Evolutionary conservation across 768 basidiomycete genomes (phyloP).

Genomic region (Naematelia aurantialba): DNA sequence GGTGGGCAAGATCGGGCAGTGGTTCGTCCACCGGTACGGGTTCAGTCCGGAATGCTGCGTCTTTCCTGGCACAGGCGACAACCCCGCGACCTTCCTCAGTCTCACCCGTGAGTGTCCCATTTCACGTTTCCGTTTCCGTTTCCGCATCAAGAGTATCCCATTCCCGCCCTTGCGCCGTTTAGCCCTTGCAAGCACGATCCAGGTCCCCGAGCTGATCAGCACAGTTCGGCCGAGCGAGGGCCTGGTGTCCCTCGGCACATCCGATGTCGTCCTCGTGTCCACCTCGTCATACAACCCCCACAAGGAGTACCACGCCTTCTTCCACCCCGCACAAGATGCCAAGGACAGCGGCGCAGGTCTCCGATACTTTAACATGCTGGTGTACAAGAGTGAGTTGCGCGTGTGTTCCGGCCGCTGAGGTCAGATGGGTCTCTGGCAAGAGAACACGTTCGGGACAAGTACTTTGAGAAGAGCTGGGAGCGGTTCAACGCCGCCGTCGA

Average conservation of each 20-base stretch:
- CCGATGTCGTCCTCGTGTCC: slow-evolving; percentile 77
- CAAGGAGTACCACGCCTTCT: slow-evolving; percentile 48
- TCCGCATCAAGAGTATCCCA: background rate
- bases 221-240: slow-evolving; percentile 70
- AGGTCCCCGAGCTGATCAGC: slow-evolving; percentile 50
- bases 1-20: slow-evolving; percentile 64
- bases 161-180: background rate
- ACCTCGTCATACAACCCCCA: slow-evolving; percentile 54
- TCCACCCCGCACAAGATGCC: slow-evolving; percentile 65
- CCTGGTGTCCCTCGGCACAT: slow-evolving; percentile 79
- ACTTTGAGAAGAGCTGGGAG: slow-evolving; percentile 63
- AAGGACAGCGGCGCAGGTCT: slow-evolving; percentile 65
- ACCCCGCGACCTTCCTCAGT: slow-evolving; percentile 73
- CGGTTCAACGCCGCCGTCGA: slow-evolving; percentile 64
- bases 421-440: slow-evolving; percentile 67
- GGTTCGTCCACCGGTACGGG: slow-evolving; percentile 73
- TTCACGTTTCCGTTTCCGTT: background rate
- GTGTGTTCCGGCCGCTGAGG: background rate
- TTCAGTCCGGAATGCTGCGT: slow-evolving; percentile 70
- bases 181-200: background rate
- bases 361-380: slow-evolving; percentile 78
- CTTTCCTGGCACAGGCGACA: slow-evolving; percentile 84
- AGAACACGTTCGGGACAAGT: slow-evolving; percentile 67
- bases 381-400: slow-evolving; percentile 66
- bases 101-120: slow-evolving; percentile 39